Evolutionary conservation across 495 filamentous ascomycete genomes (phyloP), one percentile per base, ranked within the genome.

Genomic region (Choiromyces venosus): DNA sequence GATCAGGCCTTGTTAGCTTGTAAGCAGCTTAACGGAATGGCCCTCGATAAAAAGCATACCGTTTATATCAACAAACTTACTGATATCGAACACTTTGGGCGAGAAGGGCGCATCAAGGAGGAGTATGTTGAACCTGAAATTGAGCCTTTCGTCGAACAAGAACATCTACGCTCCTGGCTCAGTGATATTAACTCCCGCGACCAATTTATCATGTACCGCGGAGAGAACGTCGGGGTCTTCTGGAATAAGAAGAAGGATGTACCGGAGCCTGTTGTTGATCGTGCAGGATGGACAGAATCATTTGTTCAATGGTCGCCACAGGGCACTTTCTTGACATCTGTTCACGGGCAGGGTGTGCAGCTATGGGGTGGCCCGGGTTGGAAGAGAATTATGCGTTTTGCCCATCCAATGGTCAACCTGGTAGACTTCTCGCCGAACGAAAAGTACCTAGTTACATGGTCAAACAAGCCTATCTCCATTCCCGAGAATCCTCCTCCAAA

Each of bases 271-370:
- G 88, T 96, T 37, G 90, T 99, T 69, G 93, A 98, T 79, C 90
- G 95, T 72, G 87, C 88, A 80, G 90, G 94, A 85, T 99, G 95
- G 95, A 99, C 95, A 73, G 96, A 99, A 83, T 89, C 91, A 46
- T 98, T 98, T 81, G 90, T 98, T 42, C 93, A 96, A 85, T 99
- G 95, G 95, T 97, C 95, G 65, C 95, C 95, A 33, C 88, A 91
- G 80, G 95, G 95, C 71, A 97, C 94, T 61, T 99, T 87, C 84
- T 87, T 99, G 69, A 93, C 93, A 35, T 97, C 95, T 14, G 92
- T 99, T 73, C 95, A 99, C 83, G 88, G 89, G 14, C 92, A 96
- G 83, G 95, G 95, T 86, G 93, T 97, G 36, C 93, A 97, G 83
- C 89, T 99, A 52, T 99, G 95, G 95, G 95, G 93, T 69, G 95